phyloP scores from a whole-genome alignment of 31 red algal species.

The Bonnemaisonia californica region DNA sequence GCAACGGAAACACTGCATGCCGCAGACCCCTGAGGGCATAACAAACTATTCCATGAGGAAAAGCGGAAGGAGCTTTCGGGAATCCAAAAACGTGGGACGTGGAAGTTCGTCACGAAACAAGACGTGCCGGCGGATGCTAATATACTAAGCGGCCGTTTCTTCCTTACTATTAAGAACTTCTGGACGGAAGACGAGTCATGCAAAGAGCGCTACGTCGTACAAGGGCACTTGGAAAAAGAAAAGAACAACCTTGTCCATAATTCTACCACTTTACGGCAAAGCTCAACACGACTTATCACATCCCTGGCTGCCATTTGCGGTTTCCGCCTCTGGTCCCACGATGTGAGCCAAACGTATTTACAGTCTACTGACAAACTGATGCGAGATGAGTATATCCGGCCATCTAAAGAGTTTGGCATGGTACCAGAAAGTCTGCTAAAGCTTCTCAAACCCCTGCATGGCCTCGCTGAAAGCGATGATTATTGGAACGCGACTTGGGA shows the following conservation, averaged over 20 bases:
- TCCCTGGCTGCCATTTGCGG: constrained; percentile 8
- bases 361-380: constrained; percentile 4
- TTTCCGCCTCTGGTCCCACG: constrained; percentile 26
- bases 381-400: constrained; percentile 17
- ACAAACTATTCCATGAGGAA: constrained; percentile 2
- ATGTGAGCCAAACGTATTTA: constrained; percentile 50
- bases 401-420: constrained; percentile 12
- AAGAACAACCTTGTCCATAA: constrained; percentile 30
- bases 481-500: constrained; percentile 1
- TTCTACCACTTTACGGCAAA: constrained; percentile 11
- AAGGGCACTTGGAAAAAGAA: constrained; percentile 24
- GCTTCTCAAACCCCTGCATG: constrained; percentile 8
- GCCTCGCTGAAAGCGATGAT: constrained; percentile 2
- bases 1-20: too few species aligned
- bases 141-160: constrained; percentile 38
- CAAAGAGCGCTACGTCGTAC: constrained; percentile 48
- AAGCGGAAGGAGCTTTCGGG: constrained; percentile 21
- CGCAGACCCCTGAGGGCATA: neutral
- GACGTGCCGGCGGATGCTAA: constrained; percentile 33
- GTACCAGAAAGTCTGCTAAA: neutral
- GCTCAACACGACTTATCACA: constrained; percentile 25
- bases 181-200: constrained; percentile 18
- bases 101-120: constrained; percentile 2
- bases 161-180: constrained; percentile 19
- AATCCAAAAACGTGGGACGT: constrained; percentile 15